These are phyloP conservation scores for Paradendryphiella salina DNA, from an alignment of 2,329 filamentous ascomycete genomes.

Conservation along the genomic window DNA sequence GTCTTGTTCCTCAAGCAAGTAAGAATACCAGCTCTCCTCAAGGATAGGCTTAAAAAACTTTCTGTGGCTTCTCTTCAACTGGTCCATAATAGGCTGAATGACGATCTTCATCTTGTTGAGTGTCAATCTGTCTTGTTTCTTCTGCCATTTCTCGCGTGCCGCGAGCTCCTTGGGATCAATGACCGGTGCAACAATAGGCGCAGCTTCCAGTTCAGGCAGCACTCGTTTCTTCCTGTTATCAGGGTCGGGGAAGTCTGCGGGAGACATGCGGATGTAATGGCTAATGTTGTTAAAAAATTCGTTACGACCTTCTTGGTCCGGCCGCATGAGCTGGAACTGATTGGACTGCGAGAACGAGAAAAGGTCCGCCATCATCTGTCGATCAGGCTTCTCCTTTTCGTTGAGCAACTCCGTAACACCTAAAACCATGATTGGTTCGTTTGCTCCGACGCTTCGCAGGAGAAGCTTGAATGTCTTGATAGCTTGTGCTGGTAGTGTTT, in stretches of 20 bases:
- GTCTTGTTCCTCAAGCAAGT: conserved; percentile 82
- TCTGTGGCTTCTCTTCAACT: conserved; percentile 86
- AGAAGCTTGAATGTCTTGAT: conserved; percentile 83
- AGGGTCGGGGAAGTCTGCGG: conserved; percentile 84
- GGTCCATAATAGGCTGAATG: conserved; percentile 95
- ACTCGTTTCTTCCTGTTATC: conserved; percentile 83
- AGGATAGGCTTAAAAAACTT: conserved; percentile 81
- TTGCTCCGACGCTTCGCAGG: conserved; percentile 79
- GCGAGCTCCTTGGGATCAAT: conserved; percentile 65
- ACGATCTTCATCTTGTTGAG: conserved; percentile 86
- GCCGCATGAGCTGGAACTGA: conserved; percentile 69
- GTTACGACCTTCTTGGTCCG: conserved; percentile 67
- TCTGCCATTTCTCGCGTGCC: conserved; percentile 77
- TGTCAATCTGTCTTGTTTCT: conserved; percentile 78
- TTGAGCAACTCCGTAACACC: conserved; percentile 76
- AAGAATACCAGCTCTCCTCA: conserved; percentile 71
- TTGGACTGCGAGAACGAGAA: conserved; percentile 87
- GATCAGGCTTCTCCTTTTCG: conserved; percentile 60
- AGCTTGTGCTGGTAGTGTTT: conserved; percentile 64
- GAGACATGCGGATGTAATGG: conserved; percentile 75
- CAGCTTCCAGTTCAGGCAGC: conserved; percentile 74
- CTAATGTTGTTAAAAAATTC: conserved; percentile 80
- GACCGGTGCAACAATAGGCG: conserved; percentile 59
- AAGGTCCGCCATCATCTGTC: conserved; percentile 70
- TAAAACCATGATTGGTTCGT: conserved; percentile 84